Evolutionary conservation across 2,329 filamentous ascomycete genomes (phyloP), one percentile per base, ranked within the genome.

Genomic region (Eutypella sp.): DNA sequence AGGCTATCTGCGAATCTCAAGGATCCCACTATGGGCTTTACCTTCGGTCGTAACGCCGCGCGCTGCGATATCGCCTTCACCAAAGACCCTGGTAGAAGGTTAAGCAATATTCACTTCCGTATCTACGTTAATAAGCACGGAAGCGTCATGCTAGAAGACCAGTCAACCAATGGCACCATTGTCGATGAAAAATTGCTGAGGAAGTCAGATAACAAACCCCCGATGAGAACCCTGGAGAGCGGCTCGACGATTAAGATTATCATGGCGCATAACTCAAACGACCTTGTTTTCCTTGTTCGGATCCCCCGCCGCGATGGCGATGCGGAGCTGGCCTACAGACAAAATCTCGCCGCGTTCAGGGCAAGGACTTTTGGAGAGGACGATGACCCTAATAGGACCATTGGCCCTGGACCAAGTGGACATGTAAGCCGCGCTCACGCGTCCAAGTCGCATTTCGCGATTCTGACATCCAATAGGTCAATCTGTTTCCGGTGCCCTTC

Each of bases 101-200:
- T 99, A 48, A 97, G 92, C 72, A 96, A 97, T 62, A 77, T 87
- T n/a, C 93, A 99, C 64, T 99, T 97, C 64, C 85, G 89, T 44
- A 95, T 99, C 50, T 96, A 86, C 61, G 76, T 96, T 57, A 99
- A 95, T 57, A 74, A 82, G n/a, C 81, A 88, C 52, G 89, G 87
- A 23, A 84, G 87, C 46, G 76, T 96, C 53, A 96, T 99, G 89
- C 72, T 97, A 11, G 85, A 96, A 64, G 93, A 99, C 61, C 79
- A 84, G 62, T 97, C 93, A 0, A 96, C 90, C n/a, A 99, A 97
- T 59, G 93, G 93, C 23, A 97, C 93, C 4, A 74, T 89, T 48
- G 89, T 97, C 46, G 91, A 97, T 66, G 76, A 80, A 20, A 71
- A 74, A 16, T 71, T 89, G 29, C 74, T 99, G 15, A 68, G 74